These are phyloP conservation scores for Termitomyces sp. DNA, from an alignment of 768 basidiomycete species.

Conservation along the genomic window DNA sequence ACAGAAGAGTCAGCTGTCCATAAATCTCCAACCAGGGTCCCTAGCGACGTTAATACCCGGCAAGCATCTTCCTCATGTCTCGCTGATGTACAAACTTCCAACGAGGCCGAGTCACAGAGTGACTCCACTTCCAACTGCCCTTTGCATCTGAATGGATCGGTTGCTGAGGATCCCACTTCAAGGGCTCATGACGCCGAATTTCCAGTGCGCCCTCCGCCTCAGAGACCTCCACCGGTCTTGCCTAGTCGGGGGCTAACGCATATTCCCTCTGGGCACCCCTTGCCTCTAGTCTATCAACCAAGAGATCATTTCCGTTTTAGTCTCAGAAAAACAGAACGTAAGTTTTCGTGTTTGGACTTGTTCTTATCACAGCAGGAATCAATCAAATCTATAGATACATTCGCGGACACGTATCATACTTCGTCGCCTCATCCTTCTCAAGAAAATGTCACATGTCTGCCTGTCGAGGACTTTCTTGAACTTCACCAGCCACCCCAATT, in stretches of 20 bases:
- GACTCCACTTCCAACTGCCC: no score
- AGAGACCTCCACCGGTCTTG: not conserved
- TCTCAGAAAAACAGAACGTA: constrained; percentile 1
- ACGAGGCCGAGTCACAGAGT: not conserved
- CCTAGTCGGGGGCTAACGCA: not conserved
- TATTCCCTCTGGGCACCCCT: not conserved
- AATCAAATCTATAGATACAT: not conserved
- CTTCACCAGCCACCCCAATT: not conserved
- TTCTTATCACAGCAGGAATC: not conserved
- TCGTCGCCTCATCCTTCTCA: not conserved
- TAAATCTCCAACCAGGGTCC: not conserved
- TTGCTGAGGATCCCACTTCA: not conserved
- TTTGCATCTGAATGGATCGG: not conserved
- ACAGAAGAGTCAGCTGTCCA: not conserved
- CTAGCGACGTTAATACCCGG: not conserved
- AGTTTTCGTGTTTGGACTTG: not conserved
- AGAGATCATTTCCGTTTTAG: not conserved
- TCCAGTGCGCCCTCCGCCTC: not conserved
- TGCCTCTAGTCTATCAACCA: not conserved
- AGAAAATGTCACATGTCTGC: not conserved
- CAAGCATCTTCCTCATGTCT: not conserved
- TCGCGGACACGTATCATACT: not conserved
- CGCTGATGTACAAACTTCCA: not conserved
- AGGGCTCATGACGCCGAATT: not conserved
- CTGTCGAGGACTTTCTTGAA: not conserved